Percentiles rank a stretch among this genome's conserved stretches.
Conservation (phyloP, 371 early-diverging fungal genomes). For the Rhizopus sp. region DNA sequence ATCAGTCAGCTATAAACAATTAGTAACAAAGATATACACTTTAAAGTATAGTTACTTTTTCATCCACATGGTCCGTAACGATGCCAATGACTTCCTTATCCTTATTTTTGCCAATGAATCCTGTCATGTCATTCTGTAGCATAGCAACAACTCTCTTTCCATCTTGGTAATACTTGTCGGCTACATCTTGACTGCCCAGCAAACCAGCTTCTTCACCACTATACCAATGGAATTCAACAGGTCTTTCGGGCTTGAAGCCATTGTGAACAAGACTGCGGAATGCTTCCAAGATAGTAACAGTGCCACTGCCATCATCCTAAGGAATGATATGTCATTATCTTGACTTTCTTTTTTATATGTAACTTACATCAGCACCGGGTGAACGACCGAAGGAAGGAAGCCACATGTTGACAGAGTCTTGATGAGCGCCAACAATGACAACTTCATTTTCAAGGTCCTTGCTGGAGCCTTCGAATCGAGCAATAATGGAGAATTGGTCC, state of each 20-base stretch:
- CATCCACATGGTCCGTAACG: slow-evolving; percentile 82
- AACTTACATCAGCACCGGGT: slow-evolving; percentile 78
- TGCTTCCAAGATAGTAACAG: slow-evolving; percentile 85
- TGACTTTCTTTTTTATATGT: background rate
- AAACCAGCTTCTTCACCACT: slow-evolving; percentile 89
- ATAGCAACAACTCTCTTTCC: slow-evolving; percentile 71
- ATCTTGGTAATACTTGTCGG: slow-evolving; percentile 61
- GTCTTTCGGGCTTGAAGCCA: slow-evolving; percentile 74
- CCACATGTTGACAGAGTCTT: slow-evolving; percentile 89
- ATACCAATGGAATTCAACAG: slow-evolving; percentile 97
- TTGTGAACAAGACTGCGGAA: slow-evolving; percentile 72
- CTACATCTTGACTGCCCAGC: slow-evolving; percentile 89
- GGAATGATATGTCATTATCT: background rate
- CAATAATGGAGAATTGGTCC: slow-evolving; percentile 57
- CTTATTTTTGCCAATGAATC: slow-evolving; percentile 67
- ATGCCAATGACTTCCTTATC: slow-evolving; percentile 74
- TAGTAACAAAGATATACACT: background rate
- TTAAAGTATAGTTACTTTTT: slow-evolving; percentile 24
- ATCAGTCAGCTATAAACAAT: slow-evolving; percentile 52
- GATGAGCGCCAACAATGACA: slow-evolving; percentile 89
- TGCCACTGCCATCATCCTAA: slow-evolving; percentile 90
- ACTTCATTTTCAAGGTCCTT: slow-evolving; percentile 58
- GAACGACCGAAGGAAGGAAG: slow-evolving; percentile 79
- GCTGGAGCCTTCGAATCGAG: slow-evolving; percentile 69
- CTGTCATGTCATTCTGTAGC: slow-evolving; percentile 83